Evolutionary conservation across 2,329 filamentous ascomycete genomes (phyloP).

Genomic region (Penicillium corylophilum): DNA sequence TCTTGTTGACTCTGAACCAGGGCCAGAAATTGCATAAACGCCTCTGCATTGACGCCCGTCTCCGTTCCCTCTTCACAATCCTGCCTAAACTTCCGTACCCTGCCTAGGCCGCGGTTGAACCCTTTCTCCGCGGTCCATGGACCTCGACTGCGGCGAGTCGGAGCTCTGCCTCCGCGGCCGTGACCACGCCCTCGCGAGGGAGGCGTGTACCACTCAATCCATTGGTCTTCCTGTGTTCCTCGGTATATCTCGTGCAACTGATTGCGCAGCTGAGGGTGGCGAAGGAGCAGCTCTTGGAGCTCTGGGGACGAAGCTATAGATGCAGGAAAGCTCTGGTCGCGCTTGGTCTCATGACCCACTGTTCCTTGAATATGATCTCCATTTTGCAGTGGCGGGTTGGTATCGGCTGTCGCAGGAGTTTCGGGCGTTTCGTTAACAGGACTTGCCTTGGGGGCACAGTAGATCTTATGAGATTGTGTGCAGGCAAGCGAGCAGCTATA

Average conservation of each 20-base stretch:
- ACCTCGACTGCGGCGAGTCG: constrained; percentile 30
- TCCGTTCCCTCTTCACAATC: constrained; percentile 36
- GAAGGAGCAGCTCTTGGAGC: constrained; percentile 39
- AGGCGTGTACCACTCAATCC: constrained; percentile 34
- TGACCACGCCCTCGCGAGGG: constrained; percentile 24
- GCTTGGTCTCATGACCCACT: constrained; percentile 6
- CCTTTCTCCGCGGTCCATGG: constrained; percentile 45
- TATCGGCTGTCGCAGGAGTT: constrained; percentile 8
- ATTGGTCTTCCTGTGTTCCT: constrained; percentile 41
- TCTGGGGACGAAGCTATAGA: constrained; percentile 30
- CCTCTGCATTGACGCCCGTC: constrained; percentile 33
- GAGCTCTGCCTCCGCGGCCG: constrained; percentile 27
- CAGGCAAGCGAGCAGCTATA: constrained; percentile 48
- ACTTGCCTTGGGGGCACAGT: constrained; percentile 37
- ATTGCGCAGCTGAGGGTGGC: constrained; percentile 39
- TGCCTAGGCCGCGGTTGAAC: constrained; percentile 43
- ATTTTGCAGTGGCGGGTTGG: constrained; percentile 6
- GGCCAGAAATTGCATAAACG: constrained; percentile 38
- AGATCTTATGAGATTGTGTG: constrained; percentile 46
- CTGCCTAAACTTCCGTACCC: constrained; percentile 39
- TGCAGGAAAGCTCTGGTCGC: constrained; percentile 7
- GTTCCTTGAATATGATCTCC: constrained; percentile 8
- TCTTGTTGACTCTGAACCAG: constrained; percentile 28
- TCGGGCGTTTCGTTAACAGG: constrained; percentile 16
- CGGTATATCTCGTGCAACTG: constrained; percentile 46